Percentiles rank a stretch among this genome's conserved stretches.
phyloP scores from a whole-genome alignment of 768 basidiomycete genomes.

The Suillus hirtellus region DNA sequence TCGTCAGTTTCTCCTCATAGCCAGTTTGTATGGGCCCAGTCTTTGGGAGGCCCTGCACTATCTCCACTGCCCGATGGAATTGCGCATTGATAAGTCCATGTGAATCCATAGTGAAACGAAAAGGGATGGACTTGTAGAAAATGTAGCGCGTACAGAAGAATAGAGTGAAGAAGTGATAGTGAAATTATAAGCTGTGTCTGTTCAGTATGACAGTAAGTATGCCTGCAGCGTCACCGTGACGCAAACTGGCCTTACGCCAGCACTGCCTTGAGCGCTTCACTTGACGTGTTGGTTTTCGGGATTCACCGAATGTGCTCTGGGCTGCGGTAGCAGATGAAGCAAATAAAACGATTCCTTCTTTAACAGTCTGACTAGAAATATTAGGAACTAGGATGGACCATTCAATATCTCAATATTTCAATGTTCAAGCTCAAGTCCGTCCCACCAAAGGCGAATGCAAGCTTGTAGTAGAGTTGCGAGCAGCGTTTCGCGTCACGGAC shows the following conservation, averaged over 20 bases:
- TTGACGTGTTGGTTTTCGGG: background rate
- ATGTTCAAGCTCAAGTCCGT: too few relatives aligned
- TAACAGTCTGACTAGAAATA: too few relatives aligned
- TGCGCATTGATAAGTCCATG: slow-evolving; percentile 74
- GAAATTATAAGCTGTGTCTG: background rate
- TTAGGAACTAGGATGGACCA: too few relatives aligned
- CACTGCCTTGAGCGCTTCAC: background rate
- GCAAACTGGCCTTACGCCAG: background rate
- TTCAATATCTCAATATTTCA: too few relatives aligned
- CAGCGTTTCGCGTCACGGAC: too few relatives aligned
- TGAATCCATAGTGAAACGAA: slow-evolving; percentile 45
- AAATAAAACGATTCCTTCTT: background rate
- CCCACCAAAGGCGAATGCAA: too few relatives aligned
- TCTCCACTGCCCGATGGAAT: slow-evolving; percentile 93
- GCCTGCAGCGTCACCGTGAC: background rate
- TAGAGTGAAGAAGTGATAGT: background rate
- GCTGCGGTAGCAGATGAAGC: too few relatives aligned
- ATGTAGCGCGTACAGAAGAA: background rate
- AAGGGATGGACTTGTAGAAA: background rate
- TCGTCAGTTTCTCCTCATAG: slow-evolving; percentile 91
- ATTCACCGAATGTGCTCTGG: background rate
- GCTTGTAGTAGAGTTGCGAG: too few relatives aligned
- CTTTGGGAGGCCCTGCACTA: slow-evolving; percentile 90
- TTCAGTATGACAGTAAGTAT: too few relatives aligned
- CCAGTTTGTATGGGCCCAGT: slow-evolving; percentile 93